Conservation (phyloP, 441 rosid species). For the Eruca vesicaria region DNA sequence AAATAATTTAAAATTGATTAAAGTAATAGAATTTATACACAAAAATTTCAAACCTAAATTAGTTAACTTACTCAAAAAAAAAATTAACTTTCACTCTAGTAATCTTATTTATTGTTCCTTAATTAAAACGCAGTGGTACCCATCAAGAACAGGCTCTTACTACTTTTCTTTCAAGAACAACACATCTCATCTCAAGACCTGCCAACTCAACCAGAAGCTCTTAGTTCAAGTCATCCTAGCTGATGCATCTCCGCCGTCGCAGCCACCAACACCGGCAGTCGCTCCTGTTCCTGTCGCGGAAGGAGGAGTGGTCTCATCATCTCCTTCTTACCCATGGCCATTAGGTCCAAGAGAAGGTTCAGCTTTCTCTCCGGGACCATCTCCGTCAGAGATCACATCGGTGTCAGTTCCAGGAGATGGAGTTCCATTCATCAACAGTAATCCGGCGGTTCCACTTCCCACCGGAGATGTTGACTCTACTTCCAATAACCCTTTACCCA, state of each 20-base stretch:
- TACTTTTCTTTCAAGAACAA: constrained; percentile 77
- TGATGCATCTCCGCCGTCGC: constrained; percentile 34
- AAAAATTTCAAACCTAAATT: neutral
- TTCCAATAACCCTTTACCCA: constrained; percentile 65
- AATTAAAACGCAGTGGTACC: constrained; percentile 59
- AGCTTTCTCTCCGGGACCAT: constrained; percentile 53
- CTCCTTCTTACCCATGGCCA: constrained; percentile 86
- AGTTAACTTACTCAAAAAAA: too few species aligned
- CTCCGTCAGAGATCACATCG: constrained; percentile 38
- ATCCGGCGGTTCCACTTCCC: constrained; percentile 93
- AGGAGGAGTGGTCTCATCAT: constrained; percentile 55
- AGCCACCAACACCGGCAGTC: constrained; percentile 29
- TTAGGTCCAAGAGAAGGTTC: constrained; percentile 57
- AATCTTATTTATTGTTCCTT: neutral
- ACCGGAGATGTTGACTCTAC: constrained; percentile 95
- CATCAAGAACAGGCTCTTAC: constrained; percentile 81
- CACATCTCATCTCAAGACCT: constrained; percentile 50
- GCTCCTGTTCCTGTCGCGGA: constrained; percentile 65
- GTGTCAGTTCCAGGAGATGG: constrained; percentile 56
- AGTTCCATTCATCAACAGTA: constrained; percentile 81
- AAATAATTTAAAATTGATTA: neutral
- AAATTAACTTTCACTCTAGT: neutral
- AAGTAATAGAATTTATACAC: neutral
- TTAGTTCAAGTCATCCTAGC: constrained; percentile 49
- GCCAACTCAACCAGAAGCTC: constrained; percentile 59